Evolutionary conservation across 768 basidiomycete genomes (phyloP).

Genomic region (Serendipita indica): DNA sequence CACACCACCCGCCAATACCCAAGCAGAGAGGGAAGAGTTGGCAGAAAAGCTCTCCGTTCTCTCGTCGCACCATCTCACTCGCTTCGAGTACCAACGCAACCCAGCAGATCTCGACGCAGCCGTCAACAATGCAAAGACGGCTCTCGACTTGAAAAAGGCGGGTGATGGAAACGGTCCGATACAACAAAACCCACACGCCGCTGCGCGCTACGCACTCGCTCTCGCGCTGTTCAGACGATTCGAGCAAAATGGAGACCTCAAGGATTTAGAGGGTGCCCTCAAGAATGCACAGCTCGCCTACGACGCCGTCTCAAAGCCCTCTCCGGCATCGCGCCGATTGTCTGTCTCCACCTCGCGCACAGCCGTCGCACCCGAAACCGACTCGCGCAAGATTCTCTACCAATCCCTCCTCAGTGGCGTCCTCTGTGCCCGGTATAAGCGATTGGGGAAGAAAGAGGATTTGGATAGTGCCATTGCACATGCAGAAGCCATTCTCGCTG

Average conservation of each 20-base stretch:
- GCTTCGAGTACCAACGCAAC: slow-evolving; percentile 5
- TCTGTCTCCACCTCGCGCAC: neutral
- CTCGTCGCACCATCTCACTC: slow-evolving; percentile 1
- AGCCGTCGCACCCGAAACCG: neutral
- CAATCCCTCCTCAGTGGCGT: slow-evolving; percentile 8
- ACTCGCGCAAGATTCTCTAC: slow-evolving; percentile 6
- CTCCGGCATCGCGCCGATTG: neutral
- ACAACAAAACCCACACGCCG: neutral
- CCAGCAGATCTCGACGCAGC: neutral
- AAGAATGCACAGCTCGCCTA: slow-evolving; percentile 8
- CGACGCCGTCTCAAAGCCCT: neutral
- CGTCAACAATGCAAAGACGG: slow-evolving; percentile 2
- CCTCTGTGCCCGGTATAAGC: slow-evolving; percentile 6
- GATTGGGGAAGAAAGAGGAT: neutral
- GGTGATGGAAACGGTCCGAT: slow-evolving; percentile 2
- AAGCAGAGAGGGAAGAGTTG: slow-evolving; percentile 4
- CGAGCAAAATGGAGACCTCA: neutral
- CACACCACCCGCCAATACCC: neutral
- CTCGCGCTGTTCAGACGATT: slow-evolving; percentile 6
- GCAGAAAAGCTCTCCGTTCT: neutral
- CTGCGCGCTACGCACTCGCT: slow-evolving; percentile 2
- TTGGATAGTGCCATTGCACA: neutral
- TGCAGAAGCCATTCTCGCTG: neutral
- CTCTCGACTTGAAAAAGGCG: neutral
- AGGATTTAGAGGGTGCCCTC: slow-evolving; percentile 1